These are phyloP conservation scores for Syncephalastrum contaminatum DNA, from an alignment of 371 early-diverging fungal genomes.

Conservation along the genomic window DNA sequence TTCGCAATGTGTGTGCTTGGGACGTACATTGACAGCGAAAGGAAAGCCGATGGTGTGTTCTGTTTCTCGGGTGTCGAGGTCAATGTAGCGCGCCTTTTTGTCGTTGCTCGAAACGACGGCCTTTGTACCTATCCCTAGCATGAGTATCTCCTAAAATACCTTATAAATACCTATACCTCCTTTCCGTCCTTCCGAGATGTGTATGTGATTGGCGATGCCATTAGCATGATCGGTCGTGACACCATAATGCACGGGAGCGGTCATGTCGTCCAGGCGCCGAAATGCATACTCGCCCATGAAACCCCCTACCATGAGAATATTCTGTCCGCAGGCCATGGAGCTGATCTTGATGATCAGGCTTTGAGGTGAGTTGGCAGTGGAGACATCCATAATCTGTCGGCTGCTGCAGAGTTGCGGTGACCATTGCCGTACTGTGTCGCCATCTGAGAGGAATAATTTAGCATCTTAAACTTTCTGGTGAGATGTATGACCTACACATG, in stretches of 20 bases:
- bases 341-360: slow-evolving; percentile 48
- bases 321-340: slow-evolving; percentile 65
- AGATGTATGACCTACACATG: slow-evolving; percentile 37
- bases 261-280: slow-evolving; percentile 23
- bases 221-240: slow-evolving; percentile 27
- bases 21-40: slow-evolving; percentile 71
- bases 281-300: slow-evolving; percentile 49
- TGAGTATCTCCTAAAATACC: background rate
- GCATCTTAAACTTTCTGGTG: background rate
- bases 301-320: slow-evolving; percentile 38
- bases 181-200: slow-evolving; percentile 37
- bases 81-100: slow-evolving; percentile 47
- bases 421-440: slow-evolving; percentile 62
- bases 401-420: slow-evolving; percentile 55
- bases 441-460: slow-evolving; percentile 26
- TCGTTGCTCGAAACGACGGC: slow-evolving; percentile 65
- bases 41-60: slow-evolving; percentile 38
- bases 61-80: slow-evolving; percentile 42
- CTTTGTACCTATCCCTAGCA: background rate
- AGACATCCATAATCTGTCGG: slow-evolving; percentile 48
- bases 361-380: slow-evolving; percentile 28
- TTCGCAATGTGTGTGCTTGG: too few relatives aligned
- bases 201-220: slow-evolving; percentile 70
- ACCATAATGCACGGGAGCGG: slow-evolving; percentile 30
- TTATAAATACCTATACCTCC: slow-evolving; percentile 28